phyloP scores from a whole-genome alignment of 2,329 filamentous ascomycete species.

The Botrytis medusae region DNA sequence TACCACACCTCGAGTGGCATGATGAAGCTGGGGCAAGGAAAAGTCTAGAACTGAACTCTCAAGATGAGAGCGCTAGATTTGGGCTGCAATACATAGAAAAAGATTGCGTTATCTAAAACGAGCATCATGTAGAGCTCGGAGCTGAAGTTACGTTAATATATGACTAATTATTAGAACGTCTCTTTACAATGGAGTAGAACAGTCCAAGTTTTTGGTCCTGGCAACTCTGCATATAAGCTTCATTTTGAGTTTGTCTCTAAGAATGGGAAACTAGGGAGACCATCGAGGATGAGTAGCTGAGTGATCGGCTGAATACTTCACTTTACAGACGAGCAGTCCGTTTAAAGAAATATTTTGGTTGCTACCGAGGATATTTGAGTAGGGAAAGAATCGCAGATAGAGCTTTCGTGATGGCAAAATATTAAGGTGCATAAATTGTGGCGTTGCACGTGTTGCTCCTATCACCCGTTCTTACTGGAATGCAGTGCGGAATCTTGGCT shows the following conservation, averaged over 20 bases:
- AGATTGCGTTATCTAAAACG: background rate
- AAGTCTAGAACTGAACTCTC: background rate
- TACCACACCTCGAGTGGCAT: background rate
- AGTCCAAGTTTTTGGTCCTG: too few relatives aligned
- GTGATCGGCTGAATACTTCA: too few relatives aligned
- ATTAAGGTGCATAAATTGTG: conserved; percentile 8
- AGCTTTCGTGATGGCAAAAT: background rate
- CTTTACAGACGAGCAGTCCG: too few relatives aligned
- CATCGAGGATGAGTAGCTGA: too few relatives aligned
- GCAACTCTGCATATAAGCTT: too few relatives aligned
- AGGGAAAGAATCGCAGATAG: too few relatives aligned
- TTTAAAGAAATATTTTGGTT: too few relatives aligned
- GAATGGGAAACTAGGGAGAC: too few relatives aligned
- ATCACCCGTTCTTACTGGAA: background rate
- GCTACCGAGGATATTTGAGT: too few relatives aligned
- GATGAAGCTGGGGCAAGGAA: background rate
- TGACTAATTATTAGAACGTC: background rate
- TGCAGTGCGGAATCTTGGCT: background rate
- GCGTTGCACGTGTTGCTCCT: background rate
- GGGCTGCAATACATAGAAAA: background rate
- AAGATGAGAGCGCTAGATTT: background rate
- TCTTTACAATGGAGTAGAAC: too few relatives aligned
- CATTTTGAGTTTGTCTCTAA: too few relatives aligned
- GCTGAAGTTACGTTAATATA: background rate
- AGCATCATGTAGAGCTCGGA: background rate